Percentiles rank a stretch among this genome's conserved stretches.
These are phyloP conservation scores for Phallus indusiatus DNA, from an alignment of 768 basidiomycete genomes.

Conservation along the genomic window DNA sequence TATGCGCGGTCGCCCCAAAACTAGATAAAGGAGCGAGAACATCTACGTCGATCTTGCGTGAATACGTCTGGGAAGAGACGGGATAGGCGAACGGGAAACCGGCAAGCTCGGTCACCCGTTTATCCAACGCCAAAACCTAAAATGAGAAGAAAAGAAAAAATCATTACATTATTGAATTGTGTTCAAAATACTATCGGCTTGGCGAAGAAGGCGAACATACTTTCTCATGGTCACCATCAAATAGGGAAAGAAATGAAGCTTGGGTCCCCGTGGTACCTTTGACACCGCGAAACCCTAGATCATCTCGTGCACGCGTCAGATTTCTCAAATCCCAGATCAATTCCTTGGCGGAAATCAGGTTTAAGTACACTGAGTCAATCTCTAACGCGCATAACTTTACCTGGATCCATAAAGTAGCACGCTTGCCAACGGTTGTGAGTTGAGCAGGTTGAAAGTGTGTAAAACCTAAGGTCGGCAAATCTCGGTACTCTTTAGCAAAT, in stretches of 20 bases:
- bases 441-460: conserved; percentile 99
- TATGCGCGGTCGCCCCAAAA: conserved; percentile 91
- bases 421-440: conserved; percentile 95
- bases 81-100: conserved; percentile 95
- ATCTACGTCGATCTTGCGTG: conserved; percentile 93
- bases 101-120: conserved; percentile 79
- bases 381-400: conserved; percentile 23
- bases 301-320: conserved; percentile 78
- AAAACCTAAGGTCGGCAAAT: conserved; percentile 90
- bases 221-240: conserved; percentile 93
- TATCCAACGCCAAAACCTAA: conserved; percentile 83
- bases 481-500: conserved; percentile 80
- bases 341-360: conserved; percentile 39
- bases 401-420: conserved; percentile 95
- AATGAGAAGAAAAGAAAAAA: not conserved
- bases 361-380: not conserved
- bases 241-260: conserved; percentile 88
- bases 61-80: conserved; percentile 97
- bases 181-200: not conserved
- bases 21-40: conserved; percentile 85
- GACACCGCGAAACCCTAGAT: conserved; percentile 94
- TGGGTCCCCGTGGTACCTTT: conserved; percentile 99
- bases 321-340: conserved; percentile 95
- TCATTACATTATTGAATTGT: not conserved
- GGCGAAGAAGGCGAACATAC: conserved; percentile 24